Evolutionary conservation across 768 basidiomycete species (phyloP).

Genomic region (Calocybe cyanea): DNA sequence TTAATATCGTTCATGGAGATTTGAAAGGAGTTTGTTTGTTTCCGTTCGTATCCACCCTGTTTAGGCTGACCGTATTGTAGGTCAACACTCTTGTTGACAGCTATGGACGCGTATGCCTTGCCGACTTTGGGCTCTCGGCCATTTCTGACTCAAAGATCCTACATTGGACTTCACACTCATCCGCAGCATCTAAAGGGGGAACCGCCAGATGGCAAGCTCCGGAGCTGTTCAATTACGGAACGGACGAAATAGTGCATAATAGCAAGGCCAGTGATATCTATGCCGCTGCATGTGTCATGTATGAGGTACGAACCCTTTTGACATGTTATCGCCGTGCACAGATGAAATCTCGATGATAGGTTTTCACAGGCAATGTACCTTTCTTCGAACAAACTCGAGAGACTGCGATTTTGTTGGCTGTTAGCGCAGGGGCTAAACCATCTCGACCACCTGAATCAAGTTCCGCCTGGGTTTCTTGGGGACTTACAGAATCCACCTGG

Average conservation of each 20-base stretch:
- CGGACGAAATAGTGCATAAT: neutral
- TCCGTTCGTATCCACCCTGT: neutral
- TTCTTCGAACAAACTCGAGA: too few species aligned
- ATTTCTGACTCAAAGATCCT: neutral
- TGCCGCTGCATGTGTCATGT: neutral
- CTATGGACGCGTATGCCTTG: neutral
- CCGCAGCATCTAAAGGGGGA: neutral
- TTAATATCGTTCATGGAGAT: constrained; percentile 10
- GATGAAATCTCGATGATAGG: too few species aligned
- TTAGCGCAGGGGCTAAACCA: too few species aligned
- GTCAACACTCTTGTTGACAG: neutral
- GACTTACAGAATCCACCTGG: too few species aligned
- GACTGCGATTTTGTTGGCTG: too few species aligned
- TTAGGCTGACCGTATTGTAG: neutral
- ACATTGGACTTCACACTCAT: neutral
- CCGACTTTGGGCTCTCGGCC: constrained; percentile 1
- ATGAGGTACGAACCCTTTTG: too few species aligned
- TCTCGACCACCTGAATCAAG: too few species aligned
- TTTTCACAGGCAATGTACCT: too few species aligned
- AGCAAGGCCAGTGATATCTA: constrained; percentile 1
- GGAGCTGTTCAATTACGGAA: neutral
- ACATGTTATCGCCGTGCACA: too few species aligned
- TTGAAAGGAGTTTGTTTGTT: constrained; percentile 7
- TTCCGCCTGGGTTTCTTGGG: too few species aligned
- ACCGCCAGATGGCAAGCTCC: constrained; percentile 2